Evolutionary conservation across 805 yeast genomes (phyloP).

Genomic region (Candida adriatica): DNA sequence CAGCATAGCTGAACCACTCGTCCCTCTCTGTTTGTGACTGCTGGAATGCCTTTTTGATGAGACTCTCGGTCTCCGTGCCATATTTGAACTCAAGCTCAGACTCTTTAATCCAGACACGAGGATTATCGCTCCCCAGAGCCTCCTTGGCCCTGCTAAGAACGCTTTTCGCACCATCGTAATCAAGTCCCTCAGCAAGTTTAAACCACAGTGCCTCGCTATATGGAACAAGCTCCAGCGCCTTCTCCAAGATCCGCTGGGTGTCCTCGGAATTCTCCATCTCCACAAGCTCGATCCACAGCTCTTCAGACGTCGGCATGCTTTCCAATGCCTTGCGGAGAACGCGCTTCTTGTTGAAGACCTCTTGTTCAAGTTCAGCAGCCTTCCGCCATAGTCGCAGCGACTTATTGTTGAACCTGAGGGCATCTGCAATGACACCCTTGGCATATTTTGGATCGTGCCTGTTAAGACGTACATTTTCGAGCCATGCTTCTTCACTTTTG

Average conservation of each 20-base stretch:
- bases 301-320: constrained; percentile 45
- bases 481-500: constrained; percentile 68
- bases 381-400: constrained; percentile 67
- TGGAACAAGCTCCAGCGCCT: constrained; percentile 69
- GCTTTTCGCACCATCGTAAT: constrained; percentile 41
- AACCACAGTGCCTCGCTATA: constrained; percentile 60
- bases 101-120: constrained; percentile 64
- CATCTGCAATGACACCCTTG: constrained; percentile 58
- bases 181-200: constrained; percentile 39
- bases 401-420: constrained; percentile 46
- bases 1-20: constrained; percentile 54
- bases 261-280: constrained; percentile 52
- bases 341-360: constrained; percentile 41
- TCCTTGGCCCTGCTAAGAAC: constrained; percentile 58
- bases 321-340: constrained; percentile 70
- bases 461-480: constrained; percentile 67
- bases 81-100: constrained; percentile 57
- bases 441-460: constrained; percentile 36
- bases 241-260: constrained; percentile 44
- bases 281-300: constrained; percentile 65
- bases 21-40: constrained; percentile 31
- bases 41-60: constrained; percentile 43
- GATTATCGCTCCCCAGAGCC: constrained; percentile 34
- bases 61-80: constrained; percentile 33
- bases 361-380: constrained; percentile 63